Percentiles rank a stretch among this genome's conserved stretches.
Evolutionary conservation across 805 yeast species (phyloP).

Genomic region (Maudiozyma pseudohumilis): DNA sequence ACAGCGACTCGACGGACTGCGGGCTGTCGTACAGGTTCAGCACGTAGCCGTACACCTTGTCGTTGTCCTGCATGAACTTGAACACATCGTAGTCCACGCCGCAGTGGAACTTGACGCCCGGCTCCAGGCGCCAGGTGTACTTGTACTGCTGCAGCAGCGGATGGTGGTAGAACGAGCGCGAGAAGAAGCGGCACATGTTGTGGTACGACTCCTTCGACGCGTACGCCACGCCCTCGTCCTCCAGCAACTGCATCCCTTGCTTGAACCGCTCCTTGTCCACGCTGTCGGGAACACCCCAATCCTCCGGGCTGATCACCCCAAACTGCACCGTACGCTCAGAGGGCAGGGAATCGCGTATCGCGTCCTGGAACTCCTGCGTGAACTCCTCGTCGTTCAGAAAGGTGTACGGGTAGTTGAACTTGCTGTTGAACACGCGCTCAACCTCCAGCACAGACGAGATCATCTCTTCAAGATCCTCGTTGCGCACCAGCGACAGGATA

Average conservation of each 20-base stretch:
- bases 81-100: conserved; percentile 72
- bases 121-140: conserved; percentile 92
- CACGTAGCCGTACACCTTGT: conserved; percentile 67
- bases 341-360: conserved; percentile 32
- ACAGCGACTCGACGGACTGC: conserved; percentile 65
- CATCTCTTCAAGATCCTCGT: conserved; percentile 44
- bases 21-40: conserved; percentile 59
- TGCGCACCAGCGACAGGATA: conserved; percentile 60
- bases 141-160: conserved; percentile 56
- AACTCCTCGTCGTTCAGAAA: conserved; percentile 67
- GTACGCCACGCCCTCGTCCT: conserved; percentile 52
- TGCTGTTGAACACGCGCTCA: conserved; percentile 55
- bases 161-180: conserved; percentile 76
- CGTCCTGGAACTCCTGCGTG: conserved; percentile 42
- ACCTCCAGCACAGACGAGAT: conserved; percentile 46
- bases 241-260: conserved; percentile 1
- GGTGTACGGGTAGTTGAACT: conserved; percentile 73
- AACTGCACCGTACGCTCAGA: conserved; percentile 37
- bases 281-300: conserved; percentile 52
- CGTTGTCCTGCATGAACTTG: conserved; percentile 67
- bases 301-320: conserved; percentile 33
- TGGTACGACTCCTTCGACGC: conserved; percentile 56
- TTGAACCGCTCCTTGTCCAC: conserved; percentile 39
- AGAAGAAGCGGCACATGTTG: conserved; percentile 84
- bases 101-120: conserved; percentile 64